phyloP scores from a whole-genome alignment of 257 asterid species.

The Forsythia viridissima region DNA sequence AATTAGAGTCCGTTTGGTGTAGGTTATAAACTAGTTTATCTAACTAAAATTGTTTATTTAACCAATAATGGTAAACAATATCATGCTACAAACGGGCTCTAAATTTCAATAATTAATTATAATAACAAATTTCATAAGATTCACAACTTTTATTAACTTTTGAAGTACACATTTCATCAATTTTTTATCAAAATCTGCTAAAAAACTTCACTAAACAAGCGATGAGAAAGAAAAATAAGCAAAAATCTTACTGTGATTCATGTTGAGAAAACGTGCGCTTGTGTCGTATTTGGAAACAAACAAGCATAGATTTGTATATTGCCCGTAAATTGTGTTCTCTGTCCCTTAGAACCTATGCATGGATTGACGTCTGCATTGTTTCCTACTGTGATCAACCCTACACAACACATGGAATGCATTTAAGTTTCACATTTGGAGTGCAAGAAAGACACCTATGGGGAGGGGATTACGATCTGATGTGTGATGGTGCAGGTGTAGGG shows the following conservation, averaged over 20 bases:
- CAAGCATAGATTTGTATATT: not conserved
- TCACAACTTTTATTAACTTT: too few relatives aligned
- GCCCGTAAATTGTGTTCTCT: not conserved
- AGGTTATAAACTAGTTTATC: too few relatives aligned
- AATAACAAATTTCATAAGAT: too few relatives aligned
- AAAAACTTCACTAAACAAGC: too few relatives aligned
- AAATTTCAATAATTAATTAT: too few relatives aligned
- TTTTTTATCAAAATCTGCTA: too few relatives aligned
- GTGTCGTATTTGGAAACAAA: not conserved
- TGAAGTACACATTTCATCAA: too few relatives aligned
- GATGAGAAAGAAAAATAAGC: not conserved
- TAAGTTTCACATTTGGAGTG: not conserved
- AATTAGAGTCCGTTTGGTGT: too few relatives aligned
- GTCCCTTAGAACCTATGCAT: not conserved
- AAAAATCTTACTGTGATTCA: too few relatives aligned
- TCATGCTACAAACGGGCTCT: too few relatives aligned
- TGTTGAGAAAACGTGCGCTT: not conserved
- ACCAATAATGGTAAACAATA: too few relatives aligned
- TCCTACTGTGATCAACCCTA: not conserved
- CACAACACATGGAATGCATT: not conserved
- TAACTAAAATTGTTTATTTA: too few relatives aligned
- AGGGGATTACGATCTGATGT: slow-evolving; percentile 35
- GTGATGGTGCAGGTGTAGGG: slow-evolving; percentile 48
- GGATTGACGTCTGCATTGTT: not conserved
- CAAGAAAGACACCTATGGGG: not conserved